Conservation (phyloP, 2,329 filamentous ascomycete species). For the Hymenoscyphus linearis region DNA sequence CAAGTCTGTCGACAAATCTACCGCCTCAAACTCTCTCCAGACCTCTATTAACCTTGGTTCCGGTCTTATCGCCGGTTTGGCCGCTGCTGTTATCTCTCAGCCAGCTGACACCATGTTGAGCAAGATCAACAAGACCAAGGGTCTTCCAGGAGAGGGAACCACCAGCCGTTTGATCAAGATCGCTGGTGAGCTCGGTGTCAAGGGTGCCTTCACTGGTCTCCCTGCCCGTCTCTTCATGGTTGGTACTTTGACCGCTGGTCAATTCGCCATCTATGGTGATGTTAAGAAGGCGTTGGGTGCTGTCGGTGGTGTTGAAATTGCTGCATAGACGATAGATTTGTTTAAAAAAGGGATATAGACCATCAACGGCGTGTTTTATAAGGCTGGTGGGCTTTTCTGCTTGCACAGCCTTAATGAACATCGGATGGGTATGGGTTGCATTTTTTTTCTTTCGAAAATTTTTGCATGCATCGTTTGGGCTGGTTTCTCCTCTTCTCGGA, state of each 20-base stretch:
- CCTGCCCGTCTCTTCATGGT: slow-evolving; percentile 71
- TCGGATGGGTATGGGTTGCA: slow-evolving; percentile 7
- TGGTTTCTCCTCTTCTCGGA: slow-evolving; percentile 15
- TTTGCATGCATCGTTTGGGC: slow-evolving; percentile 25
- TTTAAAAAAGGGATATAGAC: slow-evolving; percentile 6
- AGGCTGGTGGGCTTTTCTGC: slow-evolving; percentile 11
- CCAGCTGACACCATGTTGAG: slow-evolving; percentile 90
- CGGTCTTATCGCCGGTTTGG: slow-evolving; percentile 76
- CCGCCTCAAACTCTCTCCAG: slow-evolving; percentile 62
- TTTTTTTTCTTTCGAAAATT: slow-evolving; percentile 10
- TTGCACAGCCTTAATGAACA: slow-evolving; percentile 9
- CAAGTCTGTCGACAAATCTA: slow-evolving; percentile 63
- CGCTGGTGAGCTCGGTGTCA: slow-evolving; percentile 75
- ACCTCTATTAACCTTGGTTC: slow-evolving; percentile 76
- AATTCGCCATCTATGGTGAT: slow-evolving; percentile 86
- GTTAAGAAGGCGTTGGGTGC: slow-evolving; percentile 66
- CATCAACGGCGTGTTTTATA: not conserved
- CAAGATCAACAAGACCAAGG: slow-evolving; percentile 96
- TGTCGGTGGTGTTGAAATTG: slow-evolving; percentile 70
- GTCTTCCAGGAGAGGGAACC: slow-evolving; percentile 79
- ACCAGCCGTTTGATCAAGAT: slow-evolving; percentile 81
- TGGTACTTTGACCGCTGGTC: slow-evolving; percentile 64
- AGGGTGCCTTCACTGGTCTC: slow-evolving; percentile 74
- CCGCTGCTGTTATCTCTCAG: slow-evolving; percentile 80
- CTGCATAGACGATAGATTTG: slow-evolving; percentile 31